Evolutionary conservation across 306 rosid genomes (phyloP), one percentile per base, ranked within the genome.

Genomic region (Vachellia pachyceras): DNA sequence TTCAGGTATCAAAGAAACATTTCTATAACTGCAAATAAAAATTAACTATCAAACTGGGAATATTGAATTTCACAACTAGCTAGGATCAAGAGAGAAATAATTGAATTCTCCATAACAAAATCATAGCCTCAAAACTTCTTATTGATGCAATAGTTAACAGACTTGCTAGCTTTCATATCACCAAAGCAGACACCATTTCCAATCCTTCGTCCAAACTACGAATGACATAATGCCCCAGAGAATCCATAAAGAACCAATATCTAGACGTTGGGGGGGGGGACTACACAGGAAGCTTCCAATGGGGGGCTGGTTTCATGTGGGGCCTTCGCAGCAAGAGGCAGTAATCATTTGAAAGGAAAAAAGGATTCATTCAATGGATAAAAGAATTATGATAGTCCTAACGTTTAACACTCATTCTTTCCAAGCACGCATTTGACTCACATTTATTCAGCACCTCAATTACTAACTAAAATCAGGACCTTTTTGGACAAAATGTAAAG

Each of bases 21-120:
- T 60, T 69, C 72, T 55, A 46, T 23, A 76, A 35, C 87, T 80
- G 84, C 72, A 70, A 61, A 80, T 64, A 66, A 57, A 75, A 41
- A 33, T 29, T 58, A 49, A 46, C 57, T 45, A 42, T 29, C 69
- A 83, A 64, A 68, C 50, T 36, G 36, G 18, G 69, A 52, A 37
- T 22, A 63, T 45, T 45, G 10, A 54, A 39, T 67, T 54, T 14
- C 20, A 55, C 3, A 69, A 42, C 46, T 5, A 69, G 23, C 77
- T 10, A 41, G 45, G 23, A 79, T 55, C 36, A 57, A 14, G 12
- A 25, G 23, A 25, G 41, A 25, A 25, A 49, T 52, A 25, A 69
- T 60, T 22, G 20, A 57, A 22, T 22, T 22, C 25, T 78, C 42
- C 54, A 67, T 33, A 8, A 45, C 52, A 76, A 77, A 77, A 77